Evolutionary conservation across 164 flowering plant species (phyloP), one percentile per base, ranked within the genome.

Genomic region (Paratinospora sagittata): DNA sequence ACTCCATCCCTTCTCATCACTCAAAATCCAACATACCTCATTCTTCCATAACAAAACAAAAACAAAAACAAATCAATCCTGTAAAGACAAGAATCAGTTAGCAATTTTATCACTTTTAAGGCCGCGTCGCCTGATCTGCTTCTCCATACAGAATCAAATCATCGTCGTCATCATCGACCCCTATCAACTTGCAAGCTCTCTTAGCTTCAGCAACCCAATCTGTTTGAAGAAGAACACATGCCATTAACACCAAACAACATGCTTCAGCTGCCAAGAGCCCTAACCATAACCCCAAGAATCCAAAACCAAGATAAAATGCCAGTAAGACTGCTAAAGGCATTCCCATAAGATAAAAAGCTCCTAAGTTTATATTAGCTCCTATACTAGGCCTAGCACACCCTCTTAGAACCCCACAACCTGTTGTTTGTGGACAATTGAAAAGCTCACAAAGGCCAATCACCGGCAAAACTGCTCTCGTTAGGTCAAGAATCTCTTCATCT

Each of bases 131-230:
- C 65, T 72, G 39, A 66, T 55, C 36, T 66, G 49, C 57, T 66
- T 37, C 65, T 6, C 49, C 27, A 24, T n/a, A 19, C 61, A 57
- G 62, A 66, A 72, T 39, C 70, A 66, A 49, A 27, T 45, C 23
- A 34, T 45, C 24, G 12, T 60, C 64, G 12, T 60, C 67, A 21
- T 34, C 58, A 60, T 34, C 65, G 6, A 17, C 64, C 36, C 75
- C 70, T 36, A 41, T 72, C 75, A 72, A 72, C 57, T 66, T 66
- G 66, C 75, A 66, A 23, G 70, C 75, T 58, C 75, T 55, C 27
- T 72, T 57, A 58, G 75, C 70, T 72, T 72, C 75, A 37, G 11
- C 49, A 66, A 49, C n/a, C 75, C 75, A 72, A 72, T 72, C 75
- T 8, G 70, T 72, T 49, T 66, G 55, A 33, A 66, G 19, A 8